Percentiles rank a stretch among this genome's conserved stretches.
These are phyloP conservation scores for Plectosphaerella cucumerina DNA, from an alignment of 2,329 filamentous ascomycete genomes.

Conservation along the genomic window DNA sequence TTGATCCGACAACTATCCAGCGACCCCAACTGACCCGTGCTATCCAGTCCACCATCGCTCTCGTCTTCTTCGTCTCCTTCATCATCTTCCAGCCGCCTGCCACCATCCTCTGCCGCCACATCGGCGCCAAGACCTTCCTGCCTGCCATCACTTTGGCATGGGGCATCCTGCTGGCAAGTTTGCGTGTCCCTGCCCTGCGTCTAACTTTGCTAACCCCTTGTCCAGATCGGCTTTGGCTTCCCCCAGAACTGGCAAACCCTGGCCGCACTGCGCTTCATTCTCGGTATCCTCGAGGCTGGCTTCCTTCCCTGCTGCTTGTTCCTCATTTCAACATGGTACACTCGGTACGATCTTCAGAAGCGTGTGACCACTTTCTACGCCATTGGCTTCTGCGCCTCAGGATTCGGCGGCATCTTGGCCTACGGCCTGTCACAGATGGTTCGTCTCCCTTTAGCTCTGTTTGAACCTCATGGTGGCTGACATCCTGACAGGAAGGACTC, in stretches of 20 bases:
- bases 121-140: conserved; percentile 15
- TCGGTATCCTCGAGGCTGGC: conserved; percentile 13
- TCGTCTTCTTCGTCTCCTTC: conserved; percentile 15
- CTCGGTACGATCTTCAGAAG: conserved; percentile 60
- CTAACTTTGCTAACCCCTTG: conserved; percentile 2
- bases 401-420: conserved; percentile 15
- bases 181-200: not conserved
- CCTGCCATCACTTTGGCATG: conserved; percentile 12
- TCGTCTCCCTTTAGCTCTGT: not conserved
- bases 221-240: conserved; percentile 9
- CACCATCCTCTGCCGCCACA: conserved; percentile 12
- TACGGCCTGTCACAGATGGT: conserved; percentile 25
- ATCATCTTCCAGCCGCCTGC: conserved; percentile 14
- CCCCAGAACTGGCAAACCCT: not conserved
- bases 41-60: conserved; percentile 4
- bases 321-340: conserved; percentile 65
- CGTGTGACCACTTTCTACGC: conserved; percentile 31
- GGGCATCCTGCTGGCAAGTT: conserved; percentile 9
- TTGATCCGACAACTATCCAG: not conserved
- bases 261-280: conserved; percentile 11
- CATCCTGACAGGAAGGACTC: conserved; percentile 46
- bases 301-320: conserved; percentile 50
- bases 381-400: conserved; percentile 17
- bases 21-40: not conserved
- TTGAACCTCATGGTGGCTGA: not conserved